A percentile compares a stretch with the other conserved stretches of the same genome.
phyloP scores from a whole-genome alignment of 108 stramenopile genomes.

The Pseudonitzschia multistriata region DNA sequence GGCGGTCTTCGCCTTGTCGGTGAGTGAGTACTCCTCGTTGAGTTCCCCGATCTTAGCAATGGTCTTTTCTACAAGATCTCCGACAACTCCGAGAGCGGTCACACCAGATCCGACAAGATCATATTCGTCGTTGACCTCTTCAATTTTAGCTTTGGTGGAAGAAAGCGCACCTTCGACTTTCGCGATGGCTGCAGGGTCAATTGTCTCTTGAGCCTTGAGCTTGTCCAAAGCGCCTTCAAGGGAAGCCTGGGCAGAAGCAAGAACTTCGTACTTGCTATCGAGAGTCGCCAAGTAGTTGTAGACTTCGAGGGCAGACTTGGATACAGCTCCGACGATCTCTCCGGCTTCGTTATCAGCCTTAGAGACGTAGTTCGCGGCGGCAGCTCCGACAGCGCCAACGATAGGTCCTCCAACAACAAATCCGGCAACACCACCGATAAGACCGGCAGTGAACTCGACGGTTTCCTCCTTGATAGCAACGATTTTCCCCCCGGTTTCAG shows the following conservation, averaged over 20 bases:
- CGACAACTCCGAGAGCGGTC: conserved; percentile 81
- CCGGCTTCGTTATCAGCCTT: conserved; percentile 74
- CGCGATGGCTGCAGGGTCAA: conserved; percentile 66
- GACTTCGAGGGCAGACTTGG: conserved; percentile 84
- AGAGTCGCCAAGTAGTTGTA: conserved; percentile 87
- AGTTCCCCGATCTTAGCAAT: conserved; percentile 81
- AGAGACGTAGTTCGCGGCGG: conserved; percentile 80
- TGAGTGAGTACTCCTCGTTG: conserved; percentile 83
- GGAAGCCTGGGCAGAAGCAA: conserved; percentile 63
- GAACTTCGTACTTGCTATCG: conserved; percentile 84
- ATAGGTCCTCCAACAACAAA: conserved; percentile 71
- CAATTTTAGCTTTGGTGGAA: conserved; percentile 72
- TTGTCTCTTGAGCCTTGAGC: conserved; percentile 62
- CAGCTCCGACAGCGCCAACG: conserved; percentile 55
- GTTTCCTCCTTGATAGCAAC: conserved; percentile 90
- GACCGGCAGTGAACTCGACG: conserved; percentile 87
- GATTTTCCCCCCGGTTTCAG: conserved; percentile 34
- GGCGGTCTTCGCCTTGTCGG: conserved; percentile 71
- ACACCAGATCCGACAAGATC: conserved; percentile 83
- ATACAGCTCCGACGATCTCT: conserved; percentile 69
- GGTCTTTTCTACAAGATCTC: conserved; percentile 86
- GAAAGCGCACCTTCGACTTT: conserved; percentile 82
- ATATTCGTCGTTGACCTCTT: conserved; percentile 88
- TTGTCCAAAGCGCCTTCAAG: conserved; percentile 67
- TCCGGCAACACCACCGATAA: conserved; percentile 77